Evolutionary conservation across 495 filamentous ascomycete genomes (phyloP), one percentile per base, ranked within the genome.

Genomic region (Beverwykella pulmonaria): DNA sequence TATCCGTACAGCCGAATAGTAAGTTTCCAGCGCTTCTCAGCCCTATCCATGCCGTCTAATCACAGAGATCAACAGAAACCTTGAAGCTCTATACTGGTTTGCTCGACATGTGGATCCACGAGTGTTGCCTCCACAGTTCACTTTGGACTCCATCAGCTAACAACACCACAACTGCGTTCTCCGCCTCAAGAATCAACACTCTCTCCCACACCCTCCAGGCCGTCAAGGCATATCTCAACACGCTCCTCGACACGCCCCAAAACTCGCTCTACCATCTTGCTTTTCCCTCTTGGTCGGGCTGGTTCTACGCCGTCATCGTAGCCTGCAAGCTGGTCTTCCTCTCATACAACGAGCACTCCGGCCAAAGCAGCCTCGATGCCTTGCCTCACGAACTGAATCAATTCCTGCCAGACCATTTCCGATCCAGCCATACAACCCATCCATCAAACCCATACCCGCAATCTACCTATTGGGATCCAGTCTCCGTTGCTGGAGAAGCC

Each of bases 251-350:
- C 14, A 46, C 46, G 2, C 47, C 27, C 1, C 9, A 60, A 25
- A 15, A 41, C 2, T 53, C 50, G 1, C 58, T 67, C 19, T 47
- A 56, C 52, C 57, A 60, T 19, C 50, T 67, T 17, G 50, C 64
- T 6, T 67, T 67, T 20, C 64, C 64, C 17, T 12, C 57, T 5
- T 67, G 57, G 64, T 55, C 57, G 0, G 64, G 64, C 17, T 67
- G 64, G 64, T 67, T 67, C 44, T 67, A 67, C 19, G 27, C 64
- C 15, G 44, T 52, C n/a, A 62, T 67, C 22, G 29, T 67, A 10
- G 52, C 49, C 1, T 67, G 64, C 58, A 67, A 67, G 26, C 23
- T 67, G 2, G 58, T 67, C 1, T 67, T 67, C 23, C 50, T 67
- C 20, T 20, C 47, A 25, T 58, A 61, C 7, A 44, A 67, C 41